Evolutionary conservation across 495 filamentous ascomycete genomes (phyloP).

Genomic region (Daldinia bambusicola): DNA sequence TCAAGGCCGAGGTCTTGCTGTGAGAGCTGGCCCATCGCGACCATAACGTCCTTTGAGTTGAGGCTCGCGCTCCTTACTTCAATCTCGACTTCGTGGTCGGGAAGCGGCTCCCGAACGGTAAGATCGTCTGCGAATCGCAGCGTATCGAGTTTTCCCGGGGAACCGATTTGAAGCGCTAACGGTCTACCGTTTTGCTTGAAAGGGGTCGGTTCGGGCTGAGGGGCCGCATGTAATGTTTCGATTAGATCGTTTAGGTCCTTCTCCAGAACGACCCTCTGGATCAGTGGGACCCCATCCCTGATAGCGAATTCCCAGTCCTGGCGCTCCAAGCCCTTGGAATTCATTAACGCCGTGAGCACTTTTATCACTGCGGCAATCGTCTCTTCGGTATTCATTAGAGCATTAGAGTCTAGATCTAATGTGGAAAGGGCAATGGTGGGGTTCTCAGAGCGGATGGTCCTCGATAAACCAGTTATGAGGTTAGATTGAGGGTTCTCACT

Average conservation of each 20-base stretch:
- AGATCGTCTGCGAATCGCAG: constrained; percentile 48
- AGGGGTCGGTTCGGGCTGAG: neutral
- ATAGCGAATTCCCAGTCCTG: neutral
- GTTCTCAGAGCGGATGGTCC: neutral
- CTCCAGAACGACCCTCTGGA: neutral
- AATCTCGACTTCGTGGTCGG: constrained; percentile 53
- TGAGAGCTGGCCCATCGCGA: constrained; percentile 60
- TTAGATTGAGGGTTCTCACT: neutral
- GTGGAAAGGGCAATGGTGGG: neutral
- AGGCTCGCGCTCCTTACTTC: constrained; percentile 55
- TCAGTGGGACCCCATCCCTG: neutral
- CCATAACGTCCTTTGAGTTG: constrained; percentile 62
- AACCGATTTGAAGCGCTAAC: constrained; percentile 47
- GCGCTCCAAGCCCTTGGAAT: neutral
- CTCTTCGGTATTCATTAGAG: neutral
- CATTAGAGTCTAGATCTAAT: neutral
- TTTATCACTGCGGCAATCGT: neutral
- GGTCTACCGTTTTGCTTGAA: constrained; percentile 35
- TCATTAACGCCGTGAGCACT: neutral
- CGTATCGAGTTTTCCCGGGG: constrained; percentile 48
- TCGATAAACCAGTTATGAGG: neutral
- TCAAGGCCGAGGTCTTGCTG: neutral
- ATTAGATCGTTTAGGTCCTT: neutral
- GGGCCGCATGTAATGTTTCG: neutral
- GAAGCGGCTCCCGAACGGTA: constrained; percentile 31